Conservation (phyloP, 768 basidiomycete species). For the Boletus reticuloceps region DNA sequence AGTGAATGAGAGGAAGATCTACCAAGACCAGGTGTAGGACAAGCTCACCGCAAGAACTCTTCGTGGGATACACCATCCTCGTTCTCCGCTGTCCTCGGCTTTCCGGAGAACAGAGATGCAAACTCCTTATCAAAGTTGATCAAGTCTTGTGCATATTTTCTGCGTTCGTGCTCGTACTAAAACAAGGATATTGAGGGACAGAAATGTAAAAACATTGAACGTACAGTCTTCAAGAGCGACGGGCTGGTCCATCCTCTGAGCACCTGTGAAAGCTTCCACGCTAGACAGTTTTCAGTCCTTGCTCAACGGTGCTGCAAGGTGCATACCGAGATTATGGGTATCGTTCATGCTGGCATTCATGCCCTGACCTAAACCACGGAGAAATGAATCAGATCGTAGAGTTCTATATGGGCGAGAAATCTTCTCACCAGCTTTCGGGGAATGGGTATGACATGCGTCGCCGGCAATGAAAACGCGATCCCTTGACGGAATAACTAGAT, state of each 20-base stretch:
- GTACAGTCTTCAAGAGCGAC: constrained; percentile 40
- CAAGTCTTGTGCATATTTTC: constrained; percentile 67
- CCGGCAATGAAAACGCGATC: constrained; percentile 75
- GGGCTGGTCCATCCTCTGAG: constrained; percentile 39
- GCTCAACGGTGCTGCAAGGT: constrained; percentile 16
- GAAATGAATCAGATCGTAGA: background rate
- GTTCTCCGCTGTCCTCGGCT: constrained; percentile 49
- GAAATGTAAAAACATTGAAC: constrained; percentile 3
- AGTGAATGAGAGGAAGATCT: background rate
- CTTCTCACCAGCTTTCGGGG: constrained; percentile 56
- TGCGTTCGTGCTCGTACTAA: constrained; percentile 69
- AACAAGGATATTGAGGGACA: background rate
- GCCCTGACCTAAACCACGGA: constrained; percentile 52
- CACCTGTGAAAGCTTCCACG: constrained; percentile 49
- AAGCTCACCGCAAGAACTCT: constrained; percentile 35
- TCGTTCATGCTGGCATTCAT: constrained; percentile 81
- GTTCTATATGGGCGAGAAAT: background rate
- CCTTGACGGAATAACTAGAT: constrained; percentile 53
- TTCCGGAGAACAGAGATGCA: constrained; percentile 64
- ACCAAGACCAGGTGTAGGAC: background rate
- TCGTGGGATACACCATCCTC: constrained; percentile 34
- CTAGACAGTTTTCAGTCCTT: constrained; percentile 46
- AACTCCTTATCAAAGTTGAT: constrained; percentile 70
- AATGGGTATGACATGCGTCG: constrained; percentile 72
- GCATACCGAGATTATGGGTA: constrained; percentile 62